Conservation (phyloP, 2,329 filamentous ascomycete species). For the Xylaria sp. region DNA sequence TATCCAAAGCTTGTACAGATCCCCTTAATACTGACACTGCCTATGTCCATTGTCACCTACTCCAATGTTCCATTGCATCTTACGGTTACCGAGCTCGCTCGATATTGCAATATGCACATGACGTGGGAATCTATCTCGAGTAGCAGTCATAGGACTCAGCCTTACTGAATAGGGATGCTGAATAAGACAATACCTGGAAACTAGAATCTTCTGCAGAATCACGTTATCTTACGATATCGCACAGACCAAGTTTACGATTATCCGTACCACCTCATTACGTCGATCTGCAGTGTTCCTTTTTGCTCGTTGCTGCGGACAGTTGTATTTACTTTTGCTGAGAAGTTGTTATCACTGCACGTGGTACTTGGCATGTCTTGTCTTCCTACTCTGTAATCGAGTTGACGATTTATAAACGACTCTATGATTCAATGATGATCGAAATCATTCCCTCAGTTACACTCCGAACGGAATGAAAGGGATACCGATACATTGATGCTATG, state of each 20-base stretch:
- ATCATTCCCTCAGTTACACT: too few relatives aligned
- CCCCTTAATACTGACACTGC: neutral
- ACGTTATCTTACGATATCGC: neutral
- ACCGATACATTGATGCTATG: too few relatives aligned
- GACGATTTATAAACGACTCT: too few relatives aligned
- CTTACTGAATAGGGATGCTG: slow-evolving; percentile 10
- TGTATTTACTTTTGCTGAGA: neutral
- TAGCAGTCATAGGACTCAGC: neutral
- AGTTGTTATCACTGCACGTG: slow-evolving; percentile 2
- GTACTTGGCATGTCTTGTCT: neutral
- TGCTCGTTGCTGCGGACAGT: neutral
- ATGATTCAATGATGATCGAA: too few relatives aligned
- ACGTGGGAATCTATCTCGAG: neutral
- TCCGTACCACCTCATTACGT: neutral
- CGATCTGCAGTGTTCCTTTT: neutral
- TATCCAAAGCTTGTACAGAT: neutral
- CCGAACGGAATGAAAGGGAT: too few relatives aligned
- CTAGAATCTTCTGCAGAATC: neutral
- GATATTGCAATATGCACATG: slow-evolving; percentile 12
- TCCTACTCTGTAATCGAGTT: too few relatives aligned
- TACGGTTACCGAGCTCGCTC: neutral
- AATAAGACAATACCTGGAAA: neutral
- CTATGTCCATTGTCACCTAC: neutral
- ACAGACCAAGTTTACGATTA: neutral
- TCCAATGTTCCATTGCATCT: neutral